Evolutionary conservation across 495 filamentous ascomycete species (phyloP), one percentile per base, ranked within the genome.

Genomic region (Xylaria venustula): DNA sequence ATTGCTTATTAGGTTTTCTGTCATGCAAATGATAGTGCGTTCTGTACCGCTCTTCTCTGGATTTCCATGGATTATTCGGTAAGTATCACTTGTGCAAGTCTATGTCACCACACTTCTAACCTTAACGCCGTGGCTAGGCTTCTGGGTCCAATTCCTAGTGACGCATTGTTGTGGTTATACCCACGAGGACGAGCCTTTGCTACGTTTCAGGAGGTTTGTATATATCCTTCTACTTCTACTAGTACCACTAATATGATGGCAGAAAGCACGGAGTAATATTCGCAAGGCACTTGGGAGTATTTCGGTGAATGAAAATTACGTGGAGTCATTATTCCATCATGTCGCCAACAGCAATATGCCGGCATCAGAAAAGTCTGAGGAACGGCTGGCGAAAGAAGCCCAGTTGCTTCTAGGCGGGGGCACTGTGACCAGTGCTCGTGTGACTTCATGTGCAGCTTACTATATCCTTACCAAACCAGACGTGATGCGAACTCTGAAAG

Each of bases 301-400:
- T 15, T 30, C 22, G 22, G 19, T 34, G 22, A 25, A 49, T 23
- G 44, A 58, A n/a, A 28, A 58, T 19, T 12, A 58, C 32, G 14
- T 49, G 4, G 41, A 46, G 26, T 71, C 71, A 1, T 19, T 74
- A 25, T 73, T 75, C 52, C 64, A 49, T 14, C 54, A 71, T 40
- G 44, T 73, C n/a, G 37, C 68, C 23, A 58, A 54, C 14, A 72
- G 71, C 45, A 60, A 66, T 47, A 63, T 75, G 61, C 69, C 71
- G 3, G 64, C 60, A 32, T 69, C 66, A 2, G 75, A 77, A 46
- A 46, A 41, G 12, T 60, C 67, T 0, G 54, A 53, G 12, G 61
- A 70, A 28, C 67, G 72, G 1, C 56, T 75, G 9, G 34, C 59
- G 7, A 65, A 59, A 52, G 72, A 75, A 58, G 72, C 67, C 6